Percentiles rank a stretch among this genome's conserved stretches.
Conservation (phyloP, 2,329 filamentous ascomycete species). For the Fusarium brachygibbosum region DNA sequence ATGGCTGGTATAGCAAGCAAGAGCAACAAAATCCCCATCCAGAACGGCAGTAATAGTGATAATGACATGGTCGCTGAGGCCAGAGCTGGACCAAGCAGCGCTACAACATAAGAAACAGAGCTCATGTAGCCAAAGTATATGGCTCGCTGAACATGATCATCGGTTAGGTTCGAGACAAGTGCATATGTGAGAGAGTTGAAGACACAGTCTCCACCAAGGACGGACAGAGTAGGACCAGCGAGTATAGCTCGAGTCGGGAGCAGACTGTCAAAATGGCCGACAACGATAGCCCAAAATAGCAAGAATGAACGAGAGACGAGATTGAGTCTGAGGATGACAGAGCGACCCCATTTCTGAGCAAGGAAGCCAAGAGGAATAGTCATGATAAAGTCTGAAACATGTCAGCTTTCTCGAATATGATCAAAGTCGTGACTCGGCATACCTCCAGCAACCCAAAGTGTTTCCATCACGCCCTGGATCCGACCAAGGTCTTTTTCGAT, state of each 20-base stretch:
- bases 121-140: constrained; percentile 66
- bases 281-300: constrained; percentile 45
- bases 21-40: constrained; percentile 37
- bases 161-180: constrained; percentile 59
- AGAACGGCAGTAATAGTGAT: constrained; percentile 60
- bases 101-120: constrained; percentile 62
- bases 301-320: constrained; percentile 54
- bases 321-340: constrained; percentile 59
- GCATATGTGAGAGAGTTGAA: constrained; percentile 65
- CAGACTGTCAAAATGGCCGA: constrained; percentile 36
- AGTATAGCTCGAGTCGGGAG: constrained; percentile 53
- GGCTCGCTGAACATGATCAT: constrained; percentile 61
- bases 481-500: constrained; percentile 66
- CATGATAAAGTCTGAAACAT: constrained; percentile 60
- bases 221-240: constrained; percentile 58
- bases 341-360: constrained; percentile 59
- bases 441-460: constrained; percentile 64
- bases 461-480: constrained; percentile 66
- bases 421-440: constrained; percentile 4
- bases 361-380: constrained; percentile 63
- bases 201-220: constrained; percentile 65
- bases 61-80: constrained; percentile 62
- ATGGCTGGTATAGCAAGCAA: constrained; percentile 35
- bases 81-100: constrained; percentile 61
- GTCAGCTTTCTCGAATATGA: background rate